phyloP scores from a whole-genome alignment of 345 rosid species.

The Camelina sativa region DNA sequence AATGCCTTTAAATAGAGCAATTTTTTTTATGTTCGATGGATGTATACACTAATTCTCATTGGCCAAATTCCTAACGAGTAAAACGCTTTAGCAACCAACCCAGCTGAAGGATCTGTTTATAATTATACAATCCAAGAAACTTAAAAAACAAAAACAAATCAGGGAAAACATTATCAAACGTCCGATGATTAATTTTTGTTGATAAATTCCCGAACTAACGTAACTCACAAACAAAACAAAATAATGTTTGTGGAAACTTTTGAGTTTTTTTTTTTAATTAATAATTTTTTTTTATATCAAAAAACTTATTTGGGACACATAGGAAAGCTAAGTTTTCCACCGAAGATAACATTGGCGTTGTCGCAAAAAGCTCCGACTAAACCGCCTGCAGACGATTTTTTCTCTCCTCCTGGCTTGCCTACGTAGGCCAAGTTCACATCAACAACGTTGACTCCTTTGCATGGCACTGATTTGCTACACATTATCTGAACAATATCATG shows the following conservation, averaged over 20 bases:
- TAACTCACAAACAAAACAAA: slow-evolving; percentile 26
- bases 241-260: slow-evolving; percentile 35
- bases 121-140: slow-evolving; percentile 1
- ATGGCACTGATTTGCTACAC: slow-evolving; percentile 42
- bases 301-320: slow-evolving; percentile 37
- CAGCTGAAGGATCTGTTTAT: slow-evolving; percentile 3
- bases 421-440: slow-evolving; percentile 27
- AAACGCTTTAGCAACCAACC: background rate
- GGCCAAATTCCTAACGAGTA: background rate
- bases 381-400: slow-evolving; percentile 12
- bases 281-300: background rate
- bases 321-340: slow-evolving; percentile 39
- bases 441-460: slow-evolving; percentile 36
- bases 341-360: slow-evolving; percentile 33
- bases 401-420: slow-evolving; percentile 17
- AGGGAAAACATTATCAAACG: slow-evolving; percentile 10
- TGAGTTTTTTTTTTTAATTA: background rate
- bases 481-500: slow-evolving; percentile 30
- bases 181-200: slow-evolving; percentile 16
- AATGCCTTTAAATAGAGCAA: background rate
- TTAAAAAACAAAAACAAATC: background rate
- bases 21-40: background rate
- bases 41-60: background rate
- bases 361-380: slow-evolving; percentile 35
- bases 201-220: slow-evolving; percentile 32